phyloP scores from a whole-genome alignment of 495 filamentous ascomycete genomes.

The Trichocladium uniseriatum region DNA sequence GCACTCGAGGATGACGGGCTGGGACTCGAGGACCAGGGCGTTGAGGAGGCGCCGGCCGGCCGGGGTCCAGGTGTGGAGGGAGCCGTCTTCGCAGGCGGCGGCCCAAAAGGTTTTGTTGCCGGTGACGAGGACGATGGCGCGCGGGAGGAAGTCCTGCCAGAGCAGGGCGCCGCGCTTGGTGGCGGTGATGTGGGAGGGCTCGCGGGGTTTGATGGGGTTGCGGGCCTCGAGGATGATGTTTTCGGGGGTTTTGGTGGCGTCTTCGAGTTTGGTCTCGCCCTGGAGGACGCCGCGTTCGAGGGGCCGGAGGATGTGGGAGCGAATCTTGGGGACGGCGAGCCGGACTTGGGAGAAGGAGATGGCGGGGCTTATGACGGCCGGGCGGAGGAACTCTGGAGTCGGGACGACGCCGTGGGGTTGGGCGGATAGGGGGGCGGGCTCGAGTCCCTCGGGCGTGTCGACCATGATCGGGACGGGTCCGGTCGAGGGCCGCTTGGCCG shows the following conservation, averaged over 20 bases:
- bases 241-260: constrained; percentile 51
- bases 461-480: constrained; percentile 65
- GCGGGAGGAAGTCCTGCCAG: constrained; percentile 90
- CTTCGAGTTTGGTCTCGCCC: constrained; percentile 41
- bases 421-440: constrained; percentile 51
- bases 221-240: constrained; percentile 44
- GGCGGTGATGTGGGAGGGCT: constrained; percentile 74
- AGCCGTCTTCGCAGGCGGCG: constrained; percentile 86
- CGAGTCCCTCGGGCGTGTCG: constrained; percentile 67
- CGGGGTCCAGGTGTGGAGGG: constrained; percentile 87
- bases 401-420: constrained; percentile 51
- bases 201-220: constrained; percentile 51
- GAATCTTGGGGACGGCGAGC: constrained; percentile 79
- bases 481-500: constrained; percentile 55
- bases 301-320: constrained; percentile 64
- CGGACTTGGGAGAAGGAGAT: constrained; percentile 77
- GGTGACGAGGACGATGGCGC: constrained; percentile 71
- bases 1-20: constrained; percentile 87
- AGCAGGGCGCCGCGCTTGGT: constrained; percentile 73
- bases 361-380: constrained; percentile 73
- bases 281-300: constrained; percentile 45
- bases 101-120: constrained; percentile 88
- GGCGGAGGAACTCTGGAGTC: constrained; percentile 79
- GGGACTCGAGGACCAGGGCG: constrained; percentile 77
- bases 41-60: constrained; percentile 82